A percentile compares a stretch with the other conserved stretches of the same genome.
These are phyloP conservation scores for Chrysanthemum seticuspe DNA, from an alignment of 129 eudicot genomes.

Conservation along the genomic window DNA sequence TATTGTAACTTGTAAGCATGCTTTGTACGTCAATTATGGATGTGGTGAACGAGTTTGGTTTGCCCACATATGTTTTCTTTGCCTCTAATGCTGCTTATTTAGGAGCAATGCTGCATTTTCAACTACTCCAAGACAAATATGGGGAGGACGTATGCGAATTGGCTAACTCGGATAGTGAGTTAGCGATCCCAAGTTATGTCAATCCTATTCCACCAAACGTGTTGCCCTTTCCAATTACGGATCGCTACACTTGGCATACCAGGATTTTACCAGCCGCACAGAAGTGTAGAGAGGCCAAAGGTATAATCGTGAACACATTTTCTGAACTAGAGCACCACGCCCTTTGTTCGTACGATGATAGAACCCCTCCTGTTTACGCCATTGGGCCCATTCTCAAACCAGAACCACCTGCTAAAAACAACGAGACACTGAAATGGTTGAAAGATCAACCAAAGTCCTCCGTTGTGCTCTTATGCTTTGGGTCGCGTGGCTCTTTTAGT, in stretches of 20 bases:
- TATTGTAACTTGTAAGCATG: slow-evolving; percentile 58
- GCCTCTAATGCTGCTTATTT: slow-evolving; percentile 46
- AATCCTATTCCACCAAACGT: slow-evolving; percentile 33
- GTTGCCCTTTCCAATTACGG: slow-evolving; percentile 30
- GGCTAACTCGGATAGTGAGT: slow-evolving; percentile 1
- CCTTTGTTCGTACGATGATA: slow-evolving; percentile 22
- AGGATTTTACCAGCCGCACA: slow-evolving; percentile 36
- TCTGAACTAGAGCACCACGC: slow-evolving; percentile 44
- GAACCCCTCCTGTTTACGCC: slow-evolving; percentile 40
- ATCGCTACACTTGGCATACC: slow-evolving; percentile 29
- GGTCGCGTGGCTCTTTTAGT: slow-evolving; percentile 29
- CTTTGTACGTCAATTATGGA: slow-evolving; percentile 53
- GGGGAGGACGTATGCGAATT: slow-evolving; percentile 29
- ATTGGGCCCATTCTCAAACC: slow-evolving; percentile 52
- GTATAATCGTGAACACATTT: slow-evolving; percentile 50
- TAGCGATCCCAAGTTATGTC: slow-evolving; percentile 30
- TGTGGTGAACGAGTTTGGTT: slow-evolving; percentile 40
- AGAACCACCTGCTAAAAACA: background rate
- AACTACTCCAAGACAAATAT: slow-evolving; percentile 33
- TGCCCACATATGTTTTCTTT: slow-evolving; percentile 46
- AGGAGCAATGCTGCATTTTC: slow-evolving; percentile 39
- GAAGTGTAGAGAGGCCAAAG: slow-evolving; percentile 40
- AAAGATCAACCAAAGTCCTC: slow-evolving; percentile 38
- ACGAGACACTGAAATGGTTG: slow-evolving; percentile 37
- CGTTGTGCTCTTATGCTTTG: slow-evolving; percentile 38